phyloP scores from a whole-genome alignment of 352 stramenopile species.

The Pythium vanterpoolii region DNA sequence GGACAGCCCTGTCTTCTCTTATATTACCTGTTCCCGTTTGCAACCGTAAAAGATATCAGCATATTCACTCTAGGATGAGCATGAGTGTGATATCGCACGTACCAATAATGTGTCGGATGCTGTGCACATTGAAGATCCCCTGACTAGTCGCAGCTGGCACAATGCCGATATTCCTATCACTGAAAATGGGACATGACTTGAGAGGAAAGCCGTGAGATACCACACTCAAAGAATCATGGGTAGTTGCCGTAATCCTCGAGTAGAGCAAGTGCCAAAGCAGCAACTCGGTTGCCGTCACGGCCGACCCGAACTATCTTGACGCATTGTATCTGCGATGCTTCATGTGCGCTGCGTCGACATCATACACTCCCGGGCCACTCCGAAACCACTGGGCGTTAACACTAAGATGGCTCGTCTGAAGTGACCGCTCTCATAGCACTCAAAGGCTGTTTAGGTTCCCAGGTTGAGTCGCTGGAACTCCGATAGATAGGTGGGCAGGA shows the following conservation, averaged over 20 bases:
- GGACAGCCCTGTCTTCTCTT: no score
- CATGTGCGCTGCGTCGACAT: constrained; percentile 25
- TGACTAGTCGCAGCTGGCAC: not conserved
- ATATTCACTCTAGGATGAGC: no score
- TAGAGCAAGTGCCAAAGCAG: constrained; percentile 13
- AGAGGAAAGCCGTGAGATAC: constrained; percentile 19
- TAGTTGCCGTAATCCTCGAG: constrained; percentile 21
- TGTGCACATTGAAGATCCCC: constrained; percentile 17
- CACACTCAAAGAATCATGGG: constrained; percentile 16
- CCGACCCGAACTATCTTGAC: constrained; percentile 22
- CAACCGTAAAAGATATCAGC: no score
- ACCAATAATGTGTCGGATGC: constrained; percentile 20
- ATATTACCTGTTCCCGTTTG: no score
- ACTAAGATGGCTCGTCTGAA: constrained; percentile 16
- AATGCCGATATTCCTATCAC: constrained; percentile 19
- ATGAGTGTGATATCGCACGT: no score
- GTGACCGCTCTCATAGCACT: not conserved
- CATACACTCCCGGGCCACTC: constrained; percentile 6
- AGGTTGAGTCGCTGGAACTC: not conserved
- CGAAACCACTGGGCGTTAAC: constrained; percentile 9
- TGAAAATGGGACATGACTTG: constrained; percentile 9
- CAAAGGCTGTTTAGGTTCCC: not conserved
- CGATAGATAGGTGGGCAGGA: not conserved
- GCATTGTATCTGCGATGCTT: constrained; percentile 30
- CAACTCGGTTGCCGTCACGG: constrained; percentile 21